Percentiles rank a stretch among this genome's conserved stretches.
These are phyloP conservation scores for Populus hybrid DNA, from an alignment of 441 rosid genomes.

Conservation along the genomic window DNA sequence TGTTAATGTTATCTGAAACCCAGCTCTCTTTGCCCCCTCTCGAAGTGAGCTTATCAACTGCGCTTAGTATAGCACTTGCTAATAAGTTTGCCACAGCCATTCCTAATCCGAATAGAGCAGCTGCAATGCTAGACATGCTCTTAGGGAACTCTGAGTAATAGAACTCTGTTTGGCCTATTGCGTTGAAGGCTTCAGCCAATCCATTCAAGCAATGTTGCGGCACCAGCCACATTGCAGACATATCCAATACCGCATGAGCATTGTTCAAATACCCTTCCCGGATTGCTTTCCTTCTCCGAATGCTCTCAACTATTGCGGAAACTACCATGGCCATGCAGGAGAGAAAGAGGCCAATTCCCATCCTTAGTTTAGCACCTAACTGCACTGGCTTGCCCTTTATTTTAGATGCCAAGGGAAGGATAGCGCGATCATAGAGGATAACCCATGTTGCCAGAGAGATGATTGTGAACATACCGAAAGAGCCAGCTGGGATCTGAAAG, in stretches of 20 bases:
- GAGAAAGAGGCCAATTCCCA: slow-evolving; percentile 72
- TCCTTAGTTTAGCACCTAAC: slow-evolving; percentile 60
- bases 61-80: slow-evolving; percentile 54
- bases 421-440: slow-evolving; percentile 59
- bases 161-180: slow-evolving; percentile 84
- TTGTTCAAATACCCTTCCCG: slow-evolving; percentile 51
- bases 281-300: slow-evolving; percentile 58
- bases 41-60: slow-evolving; percentile 40
- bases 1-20: slow-evolving; percentile 67
- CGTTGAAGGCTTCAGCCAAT: slow-evolving; percentile 73
- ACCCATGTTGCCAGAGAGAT: slow-evolving; percentile 60
- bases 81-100: slow-evolving; percentile 71
- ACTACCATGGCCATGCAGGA: slow-evolving; percentile 63
- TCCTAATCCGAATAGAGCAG: slow-evolving; percentile 61
- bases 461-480: slow-evolving; percentile 58
- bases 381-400: slow-evolving; percentile 56
- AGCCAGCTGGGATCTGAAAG: slow-evolving; percentile 81
- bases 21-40: slow-evolving; percentile 55
- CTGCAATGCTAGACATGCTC: slow-evolving; percentile 84
- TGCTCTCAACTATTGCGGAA: slow-evolving; percentile 59
- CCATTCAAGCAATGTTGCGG: slow-evolving; percentile 71
- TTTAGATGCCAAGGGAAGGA: slow-evolving; percentile 69
- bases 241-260: slow-evolving; percentile 38
- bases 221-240: slow-evolving; percentile 86
- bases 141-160: slow-evolving; percentile 83